Evolutionary conservation across 2,329 filamentous ascomycete species (phyloP), one percentile per base, ranked within the genome.

Genomic region (Cytospora piceae): DNA sequence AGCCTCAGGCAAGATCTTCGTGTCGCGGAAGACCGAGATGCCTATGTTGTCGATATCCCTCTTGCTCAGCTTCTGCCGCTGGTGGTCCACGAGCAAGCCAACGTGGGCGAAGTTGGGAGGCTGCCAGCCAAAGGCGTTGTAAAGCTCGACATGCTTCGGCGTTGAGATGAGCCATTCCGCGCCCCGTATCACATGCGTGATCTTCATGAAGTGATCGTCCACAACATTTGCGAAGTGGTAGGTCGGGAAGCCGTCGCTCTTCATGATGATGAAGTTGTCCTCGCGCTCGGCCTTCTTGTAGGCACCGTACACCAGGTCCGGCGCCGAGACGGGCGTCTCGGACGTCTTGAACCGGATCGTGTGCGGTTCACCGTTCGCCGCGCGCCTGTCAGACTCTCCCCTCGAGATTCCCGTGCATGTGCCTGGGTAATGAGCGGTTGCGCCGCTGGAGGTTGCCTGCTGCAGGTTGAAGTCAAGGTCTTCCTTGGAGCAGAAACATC

Each of bases 151-250:
- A 71, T 89, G 87, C 68, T 85, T 91, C 0, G 94, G 93, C 0
- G 95, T 98, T 0, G 94, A 97, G 39, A 94, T 87, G 79, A 99
- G 90, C 95, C 95, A 99, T 85, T 99, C 95, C 83, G 90, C 90
- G 61, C 94, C 95, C 52, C 95, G 89, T 66, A 99, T 91, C 17
- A 99, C 95, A 77, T 98, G 94, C 0, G 94, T 97, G 70, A 99
- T 96, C 67, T 92, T 81, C 95, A 99, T 99, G 67, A 90, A 82
- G 76, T 97, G 92, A 73, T 99, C 95, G 74, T 99, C 95, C 5
- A 99, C 90, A 11, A 99, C 94, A 73, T 98, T 99, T 5, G 95
- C 95, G 68, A 99, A 89, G 77, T 99, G 95, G 74, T 99, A 99
- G 0, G 96, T 99, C 0, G 95, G 95, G 69, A 91, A 91, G 0